Evolutionary conservation across 2,329 filamentous ascomycete genomes (phyloP), one percentile per base, ranked within the genome.

Genomic region (Huntiella bhutanensis): DNA sequence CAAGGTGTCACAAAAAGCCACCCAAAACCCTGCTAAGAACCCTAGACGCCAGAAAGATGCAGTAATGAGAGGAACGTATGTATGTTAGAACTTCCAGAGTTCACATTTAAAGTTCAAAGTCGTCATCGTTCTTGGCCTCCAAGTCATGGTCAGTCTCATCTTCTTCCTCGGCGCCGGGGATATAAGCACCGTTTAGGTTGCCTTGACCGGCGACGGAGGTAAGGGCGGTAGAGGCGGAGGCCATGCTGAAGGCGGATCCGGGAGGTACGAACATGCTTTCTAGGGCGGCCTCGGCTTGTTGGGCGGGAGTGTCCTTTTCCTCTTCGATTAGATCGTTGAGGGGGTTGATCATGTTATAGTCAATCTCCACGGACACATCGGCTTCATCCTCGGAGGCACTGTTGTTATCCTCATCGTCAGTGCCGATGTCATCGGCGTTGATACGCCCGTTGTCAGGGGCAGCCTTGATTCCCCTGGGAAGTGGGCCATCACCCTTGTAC

Each of bases 401-500:
- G 22, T 50, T 40, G 6, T 35, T 7, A 19, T 48, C 49, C 2
- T 41, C 28, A 3, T 36, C 33, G 10, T 47, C 45, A 1, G 38
- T 16, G 11, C 33, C 16, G 7, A 42, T 34, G 8, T 48, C 41
- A 3, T 43, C 49, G 7, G 12, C n/a, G 8, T 28, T 39, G 13
- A 47, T 33, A n/a, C 41, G 41, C 1, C 19, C 39, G 16, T 43
- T 46, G 41, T 40, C 48, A 43, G 36, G 28, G n/a, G 17, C 17
- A 3, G 32, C 16, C 16, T n/a, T 32, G 8, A 32, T 33, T 28
- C 16, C 33, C 13, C 12, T 5, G 11, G 49, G 45, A 6, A 50
- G 44, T 10, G 38, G 45, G 2, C 42, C 49, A 2, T 41, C 11
- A 33, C 49, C 49, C 33, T 41, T 41, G 17, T 49, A 51, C 2